Base-by-base conservation (phyloP, 305 asterid species). In the Fraxinus angustifolia region DNA sequence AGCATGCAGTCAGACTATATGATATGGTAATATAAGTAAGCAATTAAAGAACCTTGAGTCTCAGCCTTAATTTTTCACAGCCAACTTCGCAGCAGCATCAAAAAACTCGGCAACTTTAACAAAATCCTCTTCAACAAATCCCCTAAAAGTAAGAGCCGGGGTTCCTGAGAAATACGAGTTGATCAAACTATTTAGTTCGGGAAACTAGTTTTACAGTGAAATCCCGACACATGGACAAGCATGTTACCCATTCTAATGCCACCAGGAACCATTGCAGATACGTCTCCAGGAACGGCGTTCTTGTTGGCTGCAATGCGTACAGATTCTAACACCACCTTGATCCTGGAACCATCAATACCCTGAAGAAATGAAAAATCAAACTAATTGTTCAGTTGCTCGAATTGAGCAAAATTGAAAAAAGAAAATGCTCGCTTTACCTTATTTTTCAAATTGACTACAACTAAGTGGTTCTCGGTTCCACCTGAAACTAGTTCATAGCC, bases 221-320 rank as follows among this genome's bases (percentile, higher is more conserved):
- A 73, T 19, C 6, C 3, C 3, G 35, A 42, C 10, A 7, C 21
- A 73, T 68, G 42, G 38, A 73, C 19, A 11, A 38, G 56, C 16
- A 21, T 31, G 70, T 42, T 86, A 94, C 97, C 98, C 95, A 94
- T 94, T 74, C 98, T 87, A 88, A 91, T 94, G 90, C 97, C 98
- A 83, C 98, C 97, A 16, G 97, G 98, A 84, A 94, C 97, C 95
- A 94, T 92, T 80, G 97, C 97, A 45, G 98, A 92, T 67, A 94
- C 97, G 75, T 94, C 98, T 58, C 98, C 98, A 30, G 97, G 98
- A 86, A 94, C 95, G 0, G 96, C 92, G 82, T 94, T 94, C 87
- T 94, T 92, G 91, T 23, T 23, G 26, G 26, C 26, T 23, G 26
- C 26, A 23, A 23, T 23, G 26, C 26, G 26, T 23, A 23, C 26